These are phyloP conservation scores for Botrytis medusae DNA, from an alignment of 2,329 filamentous ascomycete species.

Conservation along the genomic window DNA sequence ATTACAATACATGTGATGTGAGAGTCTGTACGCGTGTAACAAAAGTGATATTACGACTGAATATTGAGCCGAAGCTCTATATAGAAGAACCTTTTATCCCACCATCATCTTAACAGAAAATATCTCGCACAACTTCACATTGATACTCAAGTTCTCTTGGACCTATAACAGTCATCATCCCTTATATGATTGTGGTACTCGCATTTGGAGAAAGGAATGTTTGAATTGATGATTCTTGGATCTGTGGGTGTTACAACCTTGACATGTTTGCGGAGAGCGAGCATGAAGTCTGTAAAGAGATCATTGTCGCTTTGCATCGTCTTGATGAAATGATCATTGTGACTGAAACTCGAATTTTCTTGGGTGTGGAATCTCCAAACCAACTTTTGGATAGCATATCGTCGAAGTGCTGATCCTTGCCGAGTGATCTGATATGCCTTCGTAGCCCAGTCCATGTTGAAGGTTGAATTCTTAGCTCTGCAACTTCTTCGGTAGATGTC, in stretches of 20 bases:
- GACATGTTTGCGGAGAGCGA: not conserved
- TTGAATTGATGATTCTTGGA: not conserved
- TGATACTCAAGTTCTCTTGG: not conserved
- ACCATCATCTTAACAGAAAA: not conserved
- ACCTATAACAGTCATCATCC: not conserved
- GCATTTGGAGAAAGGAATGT: not conserved
- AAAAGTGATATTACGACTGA: not conserved
- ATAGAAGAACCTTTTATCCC: not conserved
- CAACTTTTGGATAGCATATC: not conserved
- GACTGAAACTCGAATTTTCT: not conserved
- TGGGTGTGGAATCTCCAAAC: not conserved
- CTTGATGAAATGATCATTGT: not conserved
- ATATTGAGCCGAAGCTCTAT: not conserved
- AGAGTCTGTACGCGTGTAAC: not conserved
- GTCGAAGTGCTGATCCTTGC: not conserved
- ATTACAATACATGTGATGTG: not conserved
- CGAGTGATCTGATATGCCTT: not conserved
- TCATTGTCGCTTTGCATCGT: not conserved
- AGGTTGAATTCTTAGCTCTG: not conserved
- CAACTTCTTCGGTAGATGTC: not conserved
- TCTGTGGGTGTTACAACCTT: rapidly evolving
- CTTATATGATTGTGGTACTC: not conserved
- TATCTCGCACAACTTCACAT: too few relatives aligned
- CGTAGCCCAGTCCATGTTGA: not conserved
- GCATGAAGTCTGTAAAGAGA: not conserved